Percentiles rank a stretch among this genome's conserved stretches.
phyloP scores from a whole-genome alignment of 176 grass and related monocot species.

The Luzula sylvatica region DNA sequence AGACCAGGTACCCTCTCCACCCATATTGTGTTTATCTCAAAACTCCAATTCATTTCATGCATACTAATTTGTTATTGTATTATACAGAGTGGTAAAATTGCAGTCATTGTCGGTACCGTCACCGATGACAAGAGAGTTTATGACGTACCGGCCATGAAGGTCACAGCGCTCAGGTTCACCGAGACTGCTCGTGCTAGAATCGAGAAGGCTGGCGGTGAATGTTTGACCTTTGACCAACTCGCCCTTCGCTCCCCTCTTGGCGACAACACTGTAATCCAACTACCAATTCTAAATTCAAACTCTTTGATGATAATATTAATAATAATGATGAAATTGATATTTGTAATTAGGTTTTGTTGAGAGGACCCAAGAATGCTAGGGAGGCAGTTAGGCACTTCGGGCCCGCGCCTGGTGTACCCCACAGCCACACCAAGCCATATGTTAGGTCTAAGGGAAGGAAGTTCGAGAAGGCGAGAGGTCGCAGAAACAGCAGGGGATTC shows the following conservation, averaged over 20 bases:
- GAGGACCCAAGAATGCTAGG: conserved; percentile 64
- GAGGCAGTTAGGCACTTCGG: conserved; percentile 77
- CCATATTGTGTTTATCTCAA: no score
- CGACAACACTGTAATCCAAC: conserved; percentile 45
- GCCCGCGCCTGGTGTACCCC: conserved; percentile 54
- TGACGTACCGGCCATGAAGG: conserved; percentile 66
- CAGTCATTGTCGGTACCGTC: conserved; percentile 54
- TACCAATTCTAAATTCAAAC: neutral
- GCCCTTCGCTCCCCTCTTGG: conserved; percentile 53
- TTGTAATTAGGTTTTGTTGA: conserved; percentile 40
- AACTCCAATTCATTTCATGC: no score
- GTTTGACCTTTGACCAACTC: conserved; percentile 71
- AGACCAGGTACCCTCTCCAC: conserved; percentile 18
- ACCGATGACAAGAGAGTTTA: conserved; percentile 81
- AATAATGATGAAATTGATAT: neutral
- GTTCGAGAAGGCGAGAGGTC: conserved; percentile 70
- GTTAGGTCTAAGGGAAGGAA: conserved; percentile 68
- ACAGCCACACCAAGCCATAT: conserved; percentile 69
- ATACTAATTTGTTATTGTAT: conserved; percentile 2
- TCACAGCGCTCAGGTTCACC: conserved; percentile 71
- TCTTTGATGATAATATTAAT: neutral
- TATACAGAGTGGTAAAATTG: conserved; percentile 49
- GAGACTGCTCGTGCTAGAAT: conserved; percentile 70
- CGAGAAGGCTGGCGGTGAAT: conserved; percentile 55
- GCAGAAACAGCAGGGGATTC: conserved; percentile 74